Evolutionary conservation across 2,329 filamentous ascomycete genomes (phyloP), one percentile per base, ranked within the genome.

Genomic region (Geoglossum cookeanum): DNA sequence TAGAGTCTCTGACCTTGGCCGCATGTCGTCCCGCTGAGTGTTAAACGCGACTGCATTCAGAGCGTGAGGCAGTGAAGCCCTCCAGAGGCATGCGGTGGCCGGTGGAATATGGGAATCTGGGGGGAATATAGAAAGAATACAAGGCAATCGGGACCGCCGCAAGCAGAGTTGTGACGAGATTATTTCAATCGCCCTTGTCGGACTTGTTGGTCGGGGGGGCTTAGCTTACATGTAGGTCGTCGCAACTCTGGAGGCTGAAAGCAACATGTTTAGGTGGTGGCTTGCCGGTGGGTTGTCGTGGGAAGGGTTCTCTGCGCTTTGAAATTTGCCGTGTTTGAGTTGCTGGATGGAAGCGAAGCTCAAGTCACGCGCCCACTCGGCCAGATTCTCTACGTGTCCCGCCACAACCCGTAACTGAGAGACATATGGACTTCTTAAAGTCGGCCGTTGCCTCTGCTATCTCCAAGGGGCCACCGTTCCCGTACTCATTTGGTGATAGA

Each of bases 401-500:
- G 8, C 22, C 39, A 11, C 35, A 22, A 8, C 39, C 8, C 29
- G 3, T 8, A 55, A 27, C 39, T 15, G 27, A 39, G 35, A 51
- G n/a, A 30, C 59, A 63, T 63, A 98, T 98, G 92, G 90, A 98
- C 70, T 97, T 97, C 67, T 79, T 98, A 67, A 97, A 97, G 73
- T 97, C 90, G 60, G 92, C 92, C 56, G 89, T 97, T 68, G 91
- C 90, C 51, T 97, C 92, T 60, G 91, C 90, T 64, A 97, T 98
- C 65, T 87, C 92, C 51, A 92, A 95, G 69, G 90, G 91, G 1
- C 89, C 90, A 56, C 84, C 90, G 4, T 94, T 96, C 67, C 89
- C 89, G 3, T 97, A 95, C 68, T 84, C 79, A 53, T 92, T 97
- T 67, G 91, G 90, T 65, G 92, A 98, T 70, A 81, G 85, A 68